Percentiles rank a stretch among this genome's conserved stretches.
Evolutionary conservation across 257 asterid species (phyloP).

Genomic region (Solanum pinnatisectum): DNA sequence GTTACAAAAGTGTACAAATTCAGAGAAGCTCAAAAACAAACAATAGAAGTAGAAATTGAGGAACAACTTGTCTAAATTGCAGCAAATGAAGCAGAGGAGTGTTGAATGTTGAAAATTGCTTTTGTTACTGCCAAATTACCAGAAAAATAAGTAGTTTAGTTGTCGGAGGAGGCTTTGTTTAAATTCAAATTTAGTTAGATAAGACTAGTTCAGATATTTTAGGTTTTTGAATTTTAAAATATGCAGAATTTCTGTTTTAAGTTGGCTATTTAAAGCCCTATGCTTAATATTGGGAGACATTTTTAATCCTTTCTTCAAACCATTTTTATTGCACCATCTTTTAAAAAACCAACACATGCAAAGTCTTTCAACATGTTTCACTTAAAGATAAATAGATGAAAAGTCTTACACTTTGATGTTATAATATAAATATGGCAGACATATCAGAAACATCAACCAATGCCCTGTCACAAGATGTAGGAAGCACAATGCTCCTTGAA

Average conservation of each 20-base stretch:
- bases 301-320: not conserved
- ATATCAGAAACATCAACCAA: conserved; percentile 70
- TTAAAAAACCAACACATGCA: not conserved
- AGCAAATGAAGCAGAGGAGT: not conserved
- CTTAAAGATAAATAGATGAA: not conserved
- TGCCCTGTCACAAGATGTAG: conserved; percentile 76
- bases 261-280: not conserved
- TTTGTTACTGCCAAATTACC: not conserved
- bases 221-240: not conserved
- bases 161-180: not conserved
- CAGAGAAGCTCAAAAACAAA: not conserved
- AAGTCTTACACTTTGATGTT: conserved; percentile 43
- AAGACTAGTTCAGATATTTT: not conserved
- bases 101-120: not conserved
- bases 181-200: not conserved
- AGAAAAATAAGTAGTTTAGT: not conserved
- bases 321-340: not conserved
- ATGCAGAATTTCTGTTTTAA: not conserved
- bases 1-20: not conserved
- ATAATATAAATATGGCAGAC: conserved; percentile 63
- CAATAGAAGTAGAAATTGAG: not conserved
- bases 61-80: not conserved
- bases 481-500: conserved; percentile 51
- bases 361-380: not conserved
- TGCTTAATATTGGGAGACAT: not conserved